phyloP scores from a whole-genome alignment of 176 grass and related monocot species.

The Avena atlantica region DNA sequence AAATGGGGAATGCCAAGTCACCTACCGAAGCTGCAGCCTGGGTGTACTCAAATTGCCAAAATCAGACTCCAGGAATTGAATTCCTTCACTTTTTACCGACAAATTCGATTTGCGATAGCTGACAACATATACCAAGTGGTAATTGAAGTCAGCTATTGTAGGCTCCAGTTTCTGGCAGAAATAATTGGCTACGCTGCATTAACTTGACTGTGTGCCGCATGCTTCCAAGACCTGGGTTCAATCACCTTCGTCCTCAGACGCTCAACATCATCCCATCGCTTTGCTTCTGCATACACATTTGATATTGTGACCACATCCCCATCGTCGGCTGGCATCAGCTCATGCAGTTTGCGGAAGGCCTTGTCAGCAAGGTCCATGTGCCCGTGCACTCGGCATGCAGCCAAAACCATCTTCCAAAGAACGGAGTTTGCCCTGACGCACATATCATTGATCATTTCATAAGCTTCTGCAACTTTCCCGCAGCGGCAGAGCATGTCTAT shows the following conservation, averaged over 20 bases:
- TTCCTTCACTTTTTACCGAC: not conserved
- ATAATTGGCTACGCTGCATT: conserved; percentile 7
- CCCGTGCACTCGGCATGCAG: conserved; percentile 63
- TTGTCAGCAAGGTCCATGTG: conserved; percentile 34
- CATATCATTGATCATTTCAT: conserved; percentile 62
- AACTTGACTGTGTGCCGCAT: conserved; percentile 59
- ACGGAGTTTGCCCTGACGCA: conserved; percentile 45
- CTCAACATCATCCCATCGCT: conserved; percentile 67
- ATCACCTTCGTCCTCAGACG: conserved; percentile 54
- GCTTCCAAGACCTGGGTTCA: conserved; percentile 39
- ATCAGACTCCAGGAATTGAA: not conserved
- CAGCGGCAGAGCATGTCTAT: conserved; percentile 70
- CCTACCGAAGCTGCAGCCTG: not conserved
- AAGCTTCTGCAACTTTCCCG: conserved; percentile 68
- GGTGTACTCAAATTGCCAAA: not conserved
- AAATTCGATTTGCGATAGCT: not conserved
- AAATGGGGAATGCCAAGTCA: not conserved
- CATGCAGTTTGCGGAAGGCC: conserved; percentile 24
- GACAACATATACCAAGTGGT: not conserved
- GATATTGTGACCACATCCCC: conserved; percentile 53
- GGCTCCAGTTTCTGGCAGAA: not conserved
- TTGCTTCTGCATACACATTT: conserved; percentile 77
- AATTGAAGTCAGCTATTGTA: not conserved
- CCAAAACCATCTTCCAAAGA: conserved; percentile 76
- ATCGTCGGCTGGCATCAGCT: conserved; percentile 44